Evolutionary conservation across 2,329 filamentous ascomycete genomes (phyloP).

Genomic region (Venturia aucupariae): DNA sequence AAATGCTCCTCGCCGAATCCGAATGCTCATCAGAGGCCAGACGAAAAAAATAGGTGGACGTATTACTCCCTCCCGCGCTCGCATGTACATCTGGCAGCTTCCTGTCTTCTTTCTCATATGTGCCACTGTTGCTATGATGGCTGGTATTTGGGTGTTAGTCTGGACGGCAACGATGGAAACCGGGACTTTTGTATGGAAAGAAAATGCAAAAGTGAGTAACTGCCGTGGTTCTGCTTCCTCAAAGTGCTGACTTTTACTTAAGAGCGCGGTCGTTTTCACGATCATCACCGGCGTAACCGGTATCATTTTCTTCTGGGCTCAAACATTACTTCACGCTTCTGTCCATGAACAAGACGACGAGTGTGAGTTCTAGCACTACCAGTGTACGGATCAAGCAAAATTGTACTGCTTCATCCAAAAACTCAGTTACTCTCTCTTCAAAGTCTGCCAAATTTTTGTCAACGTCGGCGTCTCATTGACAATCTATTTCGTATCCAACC

Average conservation of each 20-base stretch:
- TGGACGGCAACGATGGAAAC: constrained; percentile 26
- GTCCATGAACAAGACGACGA: neutral
- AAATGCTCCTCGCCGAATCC: constrained; percentile 29
- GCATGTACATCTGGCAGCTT: constrained; percentile 31
- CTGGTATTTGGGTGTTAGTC: constrained; percentile 31
- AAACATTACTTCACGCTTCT: neutral
- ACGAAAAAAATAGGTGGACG: constrained; percentile 19
- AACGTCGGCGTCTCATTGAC: no score
- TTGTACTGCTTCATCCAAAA: no score
- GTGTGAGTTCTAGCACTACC: neutral
- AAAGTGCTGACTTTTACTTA: neutral
- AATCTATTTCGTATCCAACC: no score
- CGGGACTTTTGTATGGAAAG: constrained; percentile 23
- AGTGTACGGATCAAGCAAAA: no score
- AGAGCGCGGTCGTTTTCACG: constrained; percentile 3
- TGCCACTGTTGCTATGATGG: constrained; percentile 29
- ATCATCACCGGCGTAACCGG: neutral
- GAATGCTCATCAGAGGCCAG: constrained; percentile 26
- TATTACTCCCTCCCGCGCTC: constrained; percentile 21
- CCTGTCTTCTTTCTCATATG: constrained; percentile 28
- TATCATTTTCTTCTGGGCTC: constrained; percentile 6
- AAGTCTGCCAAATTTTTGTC: no score
- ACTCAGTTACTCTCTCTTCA: no score
- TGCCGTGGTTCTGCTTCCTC: neutral
- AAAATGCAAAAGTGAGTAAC: constrained; percentile 23